Percentiles rank a stretch among this genome's conserved stretches.
Evolutionary conservation across 306 rosid genomes (phyloP).

Genomic region (Prunus campanulata): DNA sequence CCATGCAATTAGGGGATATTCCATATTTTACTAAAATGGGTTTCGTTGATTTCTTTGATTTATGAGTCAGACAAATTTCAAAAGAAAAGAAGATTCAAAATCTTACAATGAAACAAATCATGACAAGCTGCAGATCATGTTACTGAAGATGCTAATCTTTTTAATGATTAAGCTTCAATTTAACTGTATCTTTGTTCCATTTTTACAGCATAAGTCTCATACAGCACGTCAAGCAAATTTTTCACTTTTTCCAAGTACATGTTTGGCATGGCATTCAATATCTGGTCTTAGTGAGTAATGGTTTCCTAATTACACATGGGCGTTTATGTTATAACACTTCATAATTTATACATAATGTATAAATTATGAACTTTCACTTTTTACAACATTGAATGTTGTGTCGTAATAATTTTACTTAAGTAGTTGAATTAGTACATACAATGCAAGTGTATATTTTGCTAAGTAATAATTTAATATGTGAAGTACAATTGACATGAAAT

Average conservation of each 20-base stretch:
- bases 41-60: not conserved
- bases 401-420: not conserved
- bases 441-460: not conserved
- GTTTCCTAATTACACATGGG: not conserved
- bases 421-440: not conserved
- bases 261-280: not conserved
- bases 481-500: not conserved
- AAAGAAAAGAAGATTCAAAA: not conserved
- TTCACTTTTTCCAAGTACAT: not conserved
- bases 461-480: too few relatives aligned
- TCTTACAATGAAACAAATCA: not conserved
- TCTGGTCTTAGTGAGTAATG: not conserved
- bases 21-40: not conserved
- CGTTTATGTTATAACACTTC: not conserved
- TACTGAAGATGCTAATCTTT: not conserved
- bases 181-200: not conserved
- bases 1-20: not conserved
- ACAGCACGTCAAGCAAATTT: not conserved
- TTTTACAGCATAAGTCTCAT: not conserved
- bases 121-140: not conserved
- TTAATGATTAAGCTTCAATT: not conserved
- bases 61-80: not conserved
- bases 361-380: not conserved
- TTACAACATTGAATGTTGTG: not conserved
- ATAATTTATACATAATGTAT: not conserved